Evolutionary conservation across 2,329 filamentous ascomycete genomes (phyloP).

Genomic region (Phyllachora maydis): DNA sequence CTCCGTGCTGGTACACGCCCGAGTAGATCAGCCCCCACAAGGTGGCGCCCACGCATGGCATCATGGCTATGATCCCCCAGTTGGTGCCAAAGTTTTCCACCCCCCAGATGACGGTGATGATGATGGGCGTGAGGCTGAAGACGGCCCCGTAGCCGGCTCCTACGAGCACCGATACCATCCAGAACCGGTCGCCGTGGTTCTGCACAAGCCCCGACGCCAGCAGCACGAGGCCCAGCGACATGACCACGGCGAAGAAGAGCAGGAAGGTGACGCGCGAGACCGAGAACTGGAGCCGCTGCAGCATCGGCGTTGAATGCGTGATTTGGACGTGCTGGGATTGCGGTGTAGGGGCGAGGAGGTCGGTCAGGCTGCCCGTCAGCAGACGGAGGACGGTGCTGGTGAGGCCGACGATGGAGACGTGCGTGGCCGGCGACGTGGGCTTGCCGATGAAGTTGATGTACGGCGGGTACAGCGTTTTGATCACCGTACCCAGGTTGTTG

Average conservation of each 20-base stretch:
- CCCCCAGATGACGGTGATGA: constrained; percentile 94
- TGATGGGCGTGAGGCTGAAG: constrained; percentile 76
- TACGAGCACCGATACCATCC: constrained; percentile 64
- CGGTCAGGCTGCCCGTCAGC: constrained; percentile 74
- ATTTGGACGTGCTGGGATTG: constrained; percentile 36
- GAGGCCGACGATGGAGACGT: constrained; percentile 80
- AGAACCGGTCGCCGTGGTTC: constrained; percentile 59
- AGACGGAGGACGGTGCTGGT: constrained; percentile 82
- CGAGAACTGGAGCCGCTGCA: constrained; percentile 18
- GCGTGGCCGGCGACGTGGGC: constrained; percentile 52
- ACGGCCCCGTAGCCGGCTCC: constrained; percentile 85
- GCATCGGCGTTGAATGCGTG: constrained; percentile 8
- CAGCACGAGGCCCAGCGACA: constrained; percentile 56
- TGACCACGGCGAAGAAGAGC: constrained; percentile 49
- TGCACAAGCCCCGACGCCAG: constrained; percentile 61
- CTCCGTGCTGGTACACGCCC: constrained; percentile 53
- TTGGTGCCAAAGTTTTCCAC: constrained; percentile 98
- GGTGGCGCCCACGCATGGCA: constrained; percentile 71
- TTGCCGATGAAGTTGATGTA: constrained; percentile 16
- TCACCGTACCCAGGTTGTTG: constrained; percentile 89
- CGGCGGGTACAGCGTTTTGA: constrained; percentile 60
- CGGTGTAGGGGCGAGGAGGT: constrained; percentile 56
- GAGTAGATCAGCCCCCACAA: constrained; percentile 88
- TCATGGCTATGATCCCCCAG: constrained; percentile 87
- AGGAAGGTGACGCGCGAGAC: constrained; percentile 69